phyloP scores from a whole-genome alignment of 306 rosid genomes.

The Arachis hypogaea region DNA sequence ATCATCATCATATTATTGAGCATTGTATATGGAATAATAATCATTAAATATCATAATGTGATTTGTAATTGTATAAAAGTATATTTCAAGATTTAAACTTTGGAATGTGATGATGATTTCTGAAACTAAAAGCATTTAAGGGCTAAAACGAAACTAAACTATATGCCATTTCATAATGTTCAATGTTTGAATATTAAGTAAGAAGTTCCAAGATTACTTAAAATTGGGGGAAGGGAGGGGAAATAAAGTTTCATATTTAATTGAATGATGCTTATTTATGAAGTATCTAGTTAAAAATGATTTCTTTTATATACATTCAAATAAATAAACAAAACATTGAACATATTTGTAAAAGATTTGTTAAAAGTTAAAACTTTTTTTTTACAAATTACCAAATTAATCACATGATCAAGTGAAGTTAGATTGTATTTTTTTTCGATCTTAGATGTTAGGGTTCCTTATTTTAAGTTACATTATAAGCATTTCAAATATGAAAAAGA shows the following conservation, averaged over 20 bases:
- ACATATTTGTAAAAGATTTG: neutral
- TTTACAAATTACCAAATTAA: neutral
- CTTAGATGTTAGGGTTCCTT: neutral
- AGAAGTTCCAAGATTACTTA: neutral
- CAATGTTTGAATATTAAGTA: neutral
- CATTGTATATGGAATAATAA: too few relatives aligned
- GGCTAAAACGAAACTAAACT: too few relatives aligned
- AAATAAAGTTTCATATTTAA: neutral
- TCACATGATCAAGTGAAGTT: neutral
- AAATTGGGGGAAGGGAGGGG: neutral
- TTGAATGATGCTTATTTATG: neutral
- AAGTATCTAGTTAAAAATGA: neutral
- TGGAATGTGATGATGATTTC: too few relatives aligned
- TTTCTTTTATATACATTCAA: neutral
- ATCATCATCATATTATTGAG: too few relatives aligned
- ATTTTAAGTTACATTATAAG: neutral
- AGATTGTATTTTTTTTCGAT: neutral
- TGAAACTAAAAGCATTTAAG: too few relatives aligned
- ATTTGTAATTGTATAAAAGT: too few relatives aligned
- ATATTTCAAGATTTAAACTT: too few relatives aligned
- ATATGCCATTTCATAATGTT: too few relatives aligned
- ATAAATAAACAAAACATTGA: neutral
- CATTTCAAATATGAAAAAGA: too few relatives aligned
- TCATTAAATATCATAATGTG: too few relatives aligned
- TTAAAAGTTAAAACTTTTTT: neutral